phyloP scores from a whole-genome alignment of 1,139 yeast genomes.

The Kodamaea sp. region DNA sequence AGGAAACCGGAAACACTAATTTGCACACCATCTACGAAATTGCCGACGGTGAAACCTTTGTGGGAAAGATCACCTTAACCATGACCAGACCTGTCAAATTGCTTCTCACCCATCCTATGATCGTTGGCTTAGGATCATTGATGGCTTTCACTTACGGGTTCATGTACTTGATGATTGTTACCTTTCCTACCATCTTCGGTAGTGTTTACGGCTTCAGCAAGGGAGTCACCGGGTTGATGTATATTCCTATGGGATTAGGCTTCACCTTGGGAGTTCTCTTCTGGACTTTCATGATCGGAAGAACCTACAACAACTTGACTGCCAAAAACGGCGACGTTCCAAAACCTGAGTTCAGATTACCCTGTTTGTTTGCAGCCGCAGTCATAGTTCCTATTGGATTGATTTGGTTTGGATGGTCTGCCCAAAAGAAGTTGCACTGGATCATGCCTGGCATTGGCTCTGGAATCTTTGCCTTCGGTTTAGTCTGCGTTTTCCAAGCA shows the following conservation, averaged over 20 bases:
- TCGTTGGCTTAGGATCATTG: slow-evolving; percentile 46
- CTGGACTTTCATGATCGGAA: slow-evolving; percentile 39
- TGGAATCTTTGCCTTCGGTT: slow-evolving; percentile 45
- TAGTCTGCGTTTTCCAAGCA: slow-evolving; percentile 47
- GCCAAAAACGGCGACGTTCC: slow-evolving; percentile 35
- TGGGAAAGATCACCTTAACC: slow-evolving; percentile 32
- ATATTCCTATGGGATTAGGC: slow-evolving; percentile 48
- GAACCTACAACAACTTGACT: slow-evolving; percentile 30
- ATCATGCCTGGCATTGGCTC: slow-evolving; percentile 49
- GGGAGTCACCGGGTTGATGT: slow-evolving; percentile 43
- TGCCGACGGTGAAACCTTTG: slow-evolving; percentile 36
- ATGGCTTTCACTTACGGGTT: slow-evolving; percentile 51
- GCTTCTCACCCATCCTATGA: slow-evolving; percentile 47
- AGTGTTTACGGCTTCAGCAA: slow-evolving; percentile 37
- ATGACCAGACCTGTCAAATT: slow-evolving; percentile 42
- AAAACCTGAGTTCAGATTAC: slow-evolving; percentile 47
- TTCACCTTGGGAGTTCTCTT: slow-evolving; percentile 40
- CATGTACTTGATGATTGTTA: slow-evolving; percentile 48
- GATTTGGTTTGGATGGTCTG: slow-evolving; percentile 51
- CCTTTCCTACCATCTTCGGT: slow-evolving; percentile 41
- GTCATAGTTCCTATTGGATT: slow-evolving; percentile 42
- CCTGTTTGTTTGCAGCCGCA: slow-evolving; percentile 41
- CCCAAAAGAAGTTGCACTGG: slow-evolving; percentile 43
- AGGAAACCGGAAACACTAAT: slow-evolving; percentile 37
- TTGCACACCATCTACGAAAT: slow-evolving; percentile 48